Base-by-base conservation (phyloP, 192 early-diverging fungal species). In the Linderina pennispora region DNA sequence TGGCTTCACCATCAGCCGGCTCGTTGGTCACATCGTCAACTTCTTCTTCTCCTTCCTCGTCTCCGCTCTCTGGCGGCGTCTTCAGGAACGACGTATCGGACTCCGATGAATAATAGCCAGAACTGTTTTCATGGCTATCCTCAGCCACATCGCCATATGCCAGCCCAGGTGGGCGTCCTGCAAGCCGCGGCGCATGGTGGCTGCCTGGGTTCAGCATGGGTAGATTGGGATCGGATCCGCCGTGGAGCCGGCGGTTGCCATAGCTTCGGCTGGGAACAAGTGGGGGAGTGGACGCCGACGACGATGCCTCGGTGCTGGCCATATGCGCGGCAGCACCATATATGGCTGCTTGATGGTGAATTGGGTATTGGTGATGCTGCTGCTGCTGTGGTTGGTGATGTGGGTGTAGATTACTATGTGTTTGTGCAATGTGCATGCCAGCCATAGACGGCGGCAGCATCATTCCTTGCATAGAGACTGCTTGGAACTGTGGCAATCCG, bases 81-180 rank as follows among this genome's bases (percentile, higher is more conserved):
- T 43, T 50, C 23, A 72, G 31, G 21, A 46, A 59, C 1, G 68
- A 72, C 19, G 20, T 26, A 11, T 72, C 68, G 1, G 68, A 46
- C 28, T 72, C 68, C 14, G 51, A 60, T 21, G 60, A 48, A 13
- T 58, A 62, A 36, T 48, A 58, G n/a, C n/a, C n/a, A n/a, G n/a
- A n/a, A n/a, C n/a, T n/a, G n/a, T n/a, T n/a, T n/a, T n/a, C n/a
- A n/a, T n/a, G n/a, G n/a, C n/a, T n/a, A n/a, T n/a, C n/a, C 14
- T 48, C 65, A 3, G 45, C 44, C 1, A 31, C 5, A 5, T 5
- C 28, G 28, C 56, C 16, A 34, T 11, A 3, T 35, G 38, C 36
- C 37, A 18, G 8, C 46, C 55, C 2, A 45, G 20, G 5, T 5
- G 28, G 5, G 28, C 28, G 28, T 5, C 28, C 28, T 11, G 11